Evolutionary conservation across 306 rosid genomes (phyloP), one percentile per base, ranked within the genome.

Genomic region (Ziziphus jujuba): DNA sequence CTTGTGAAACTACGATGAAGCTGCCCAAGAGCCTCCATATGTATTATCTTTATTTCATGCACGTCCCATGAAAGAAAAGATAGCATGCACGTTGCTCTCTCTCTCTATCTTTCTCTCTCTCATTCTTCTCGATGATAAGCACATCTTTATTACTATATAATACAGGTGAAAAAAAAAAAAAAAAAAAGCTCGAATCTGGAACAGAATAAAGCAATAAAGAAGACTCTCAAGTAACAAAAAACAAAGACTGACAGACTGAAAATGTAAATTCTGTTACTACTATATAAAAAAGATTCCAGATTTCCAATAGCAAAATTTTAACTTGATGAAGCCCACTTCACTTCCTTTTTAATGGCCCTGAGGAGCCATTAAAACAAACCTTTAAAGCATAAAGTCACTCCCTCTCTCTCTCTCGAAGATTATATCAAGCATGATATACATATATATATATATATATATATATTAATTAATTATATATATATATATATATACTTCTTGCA

Each of bases 171-270:
- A 61, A 19, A 67, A n/a, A n/a, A n/a, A n/a, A n/a, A n/a, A n/a
- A n/a, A n/a, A n/a, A n/a, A 87, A 84, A 78, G 84, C 51, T 85
- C 81, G 89, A 88, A 88, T 83, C 82, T 69, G 68, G 77, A 77
- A 67, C 63, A 75, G 84, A 88, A 88, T 85, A 88, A 88, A 85
- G 95, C 82, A 77, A 70, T 70, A 85, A 88, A 83, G 85, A 75
- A 56, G 67, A 66, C 66, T 61, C 76, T 80, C 79, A 67, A 60
- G 73, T 72, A 80, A 69, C 81, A 16, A 65, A 73, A 23, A 68
- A 72, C 7, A 71, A 71, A 63, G 11, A 38, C 56, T 64, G 52
- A 63, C 25, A 51, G 25, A 67, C 40, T 7, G 43, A 38, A 61
- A 72, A 56, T 57, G 40, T 71, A 67, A 63, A 28, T 22, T 51